Evolutionary conservation across 768 basidiomycete genomes (phyloP).

Genomic region (Hygrocybe punicea): DNA sequence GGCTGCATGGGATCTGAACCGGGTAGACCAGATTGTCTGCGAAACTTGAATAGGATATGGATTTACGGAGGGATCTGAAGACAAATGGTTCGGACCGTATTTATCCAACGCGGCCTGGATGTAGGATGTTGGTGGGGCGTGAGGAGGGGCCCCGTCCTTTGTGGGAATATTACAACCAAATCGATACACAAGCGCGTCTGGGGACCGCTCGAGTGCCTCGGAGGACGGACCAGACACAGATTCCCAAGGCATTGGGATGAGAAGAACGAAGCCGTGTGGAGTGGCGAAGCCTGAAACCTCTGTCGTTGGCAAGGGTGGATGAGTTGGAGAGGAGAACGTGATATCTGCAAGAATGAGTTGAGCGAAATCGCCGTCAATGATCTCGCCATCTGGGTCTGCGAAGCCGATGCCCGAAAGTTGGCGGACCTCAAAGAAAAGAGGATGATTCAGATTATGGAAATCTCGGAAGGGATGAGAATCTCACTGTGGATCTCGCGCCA

Average conservation of each 20-base stretch:
- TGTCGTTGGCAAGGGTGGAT: conserved; percentile 20
- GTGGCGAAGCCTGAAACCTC: conserved; percentile 25
- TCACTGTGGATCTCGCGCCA: conserved; percentile 46
- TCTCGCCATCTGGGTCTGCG: conserved; percentile 38
- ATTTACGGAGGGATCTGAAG: conserved; percentile 36
- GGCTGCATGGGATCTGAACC: conserved; percentile 45
- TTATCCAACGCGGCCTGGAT: conserved; percentile 43
- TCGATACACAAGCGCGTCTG: conserved; percentile 32
- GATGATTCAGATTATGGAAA: not conserved
- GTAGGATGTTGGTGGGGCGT: conserved; percentile 38
- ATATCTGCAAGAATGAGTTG: conserved; percentile 51
- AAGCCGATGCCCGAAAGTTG: conserved; percentile 41
- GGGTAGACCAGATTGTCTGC: conserved; percentile 43
- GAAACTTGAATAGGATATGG: conserved; percentile 32
- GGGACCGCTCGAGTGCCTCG: conserved; percentile 16
- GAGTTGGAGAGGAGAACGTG: conserved; percentile 28
- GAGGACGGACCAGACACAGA: not conserved
- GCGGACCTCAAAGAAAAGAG: conserved; percentile 39
- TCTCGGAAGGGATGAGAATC: not conserved
- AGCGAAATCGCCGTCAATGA: conserved; percentile 24
- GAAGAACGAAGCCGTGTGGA: conserved; percentile 33
- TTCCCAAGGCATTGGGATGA: conserved; percentile 33
- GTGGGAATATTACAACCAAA: conserved; percentile 40
- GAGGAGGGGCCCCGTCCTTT: conserved; percentile 34
- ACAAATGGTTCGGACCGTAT: conserved; percentile 34